These are phyloP conservation scores for Globisporangium orthogonon DNA, from an alignment of 352 stramenopile genomes.

Conservation along the genomic window DNA sequence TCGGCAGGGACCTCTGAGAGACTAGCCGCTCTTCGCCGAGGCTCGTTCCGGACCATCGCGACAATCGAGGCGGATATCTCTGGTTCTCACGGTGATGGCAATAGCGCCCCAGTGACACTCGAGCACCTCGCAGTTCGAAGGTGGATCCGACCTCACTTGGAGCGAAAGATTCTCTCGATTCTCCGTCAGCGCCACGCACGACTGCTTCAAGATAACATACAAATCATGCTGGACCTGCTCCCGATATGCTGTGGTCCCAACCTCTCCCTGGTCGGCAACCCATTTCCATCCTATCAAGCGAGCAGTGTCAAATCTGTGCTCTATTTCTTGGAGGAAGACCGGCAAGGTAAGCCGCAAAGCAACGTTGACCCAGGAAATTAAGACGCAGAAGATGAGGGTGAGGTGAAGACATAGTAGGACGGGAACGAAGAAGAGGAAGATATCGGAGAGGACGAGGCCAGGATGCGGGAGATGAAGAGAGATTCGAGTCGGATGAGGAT, in stretches of 20 bases:
- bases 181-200: conserved; percentile 37
- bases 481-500: too few relatives aligned
- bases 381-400: conserved; percentile 2
- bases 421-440: neutral
- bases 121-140: conserved; percentile 36
- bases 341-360: conserved; percentile 2
- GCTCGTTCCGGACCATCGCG: conserved; percentile 2
- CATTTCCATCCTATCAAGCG: conserved; percentile 26
- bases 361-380: neutral
- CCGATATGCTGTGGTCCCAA: neutral
- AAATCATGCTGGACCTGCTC: conserved; percentile 22
- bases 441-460: too few relatives aligned
- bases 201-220: conserved; percentile 30
- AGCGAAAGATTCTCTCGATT: conserved; percentile 34
- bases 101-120: conserved; percentile 21
- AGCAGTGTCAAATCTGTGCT: conserved; percentile 21
- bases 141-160: conserved; percentile 41
- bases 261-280: conserved; percentile 24
- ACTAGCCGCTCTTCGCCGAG: conserved; percentile 18
- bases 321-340: conserved; percentile 37
- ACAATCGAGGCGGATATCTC: neutral
- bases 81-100: neutral
- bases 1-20: conserved; percentile 18
- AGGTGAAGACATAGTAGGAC: conserved; percentile 7
- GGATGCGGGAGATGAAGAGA: too few relatives aligned